Base-by-base conservation (phyloP, 179 eudicot species). In the Silene noctiflora region DNA sequence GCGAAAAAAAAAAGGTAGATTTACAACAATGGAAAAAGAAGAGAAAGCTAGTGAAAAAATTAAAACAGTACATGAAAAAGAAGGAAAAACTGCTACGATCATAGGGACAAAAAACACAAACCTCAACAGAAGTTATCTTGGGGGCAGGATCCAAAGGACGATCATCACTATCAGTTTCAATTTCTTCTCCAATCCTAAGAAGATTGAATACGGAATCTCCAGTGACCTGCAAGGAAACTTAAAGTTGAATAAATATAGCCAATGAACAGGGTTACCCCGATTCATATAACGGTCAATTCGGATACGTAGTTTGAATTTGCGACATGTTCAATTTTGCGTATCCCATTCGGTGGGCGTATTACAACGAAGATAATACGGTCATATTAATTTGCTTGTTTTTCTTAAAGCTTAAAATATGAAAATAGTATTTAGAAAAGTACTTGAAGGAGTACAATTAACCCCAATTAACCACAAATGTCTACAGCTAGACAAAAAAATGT, bases 181-280 rank as follows among this genome's bases (percentile, higher is more conserved):
- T n/a, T 53, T 71, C 86, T 56, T 95, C 99, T 83, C 97, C 93
- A 79, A 95, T 80, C 59, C 89, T 88, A 75, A 89, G 75, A 63
- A 95, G 92, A 86, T 95, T 95, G 84, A 83, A 95, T 72, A 95
- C 74, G 35, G 99, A 95, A 90, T 95, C 96, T 48, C 99, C 99
- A 79, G 99, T 93, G 65, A 95, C 93, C 99, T 95, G 84, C 61
- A 79, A 75, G 83, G 83, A 17, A 55, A 27, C 67, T 53, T 56
- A 69, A 12, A 44, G 12, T 0, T 51, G 17, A 20, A 3, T 35
- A 31, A 35, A 39, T 42, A 1, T 10, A 35, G 9, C 10, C 25
- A 39, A 71, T 71, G 74, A 51, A 20, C 48, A 42, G 48, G 48
- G 48, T 42, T 27, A 27, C 29, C 29, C 29, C 2, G 29, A 27